phyloP scores from a whole-genome alignment of 257 asterid species.

The Solanum sejunctum region DNA sequence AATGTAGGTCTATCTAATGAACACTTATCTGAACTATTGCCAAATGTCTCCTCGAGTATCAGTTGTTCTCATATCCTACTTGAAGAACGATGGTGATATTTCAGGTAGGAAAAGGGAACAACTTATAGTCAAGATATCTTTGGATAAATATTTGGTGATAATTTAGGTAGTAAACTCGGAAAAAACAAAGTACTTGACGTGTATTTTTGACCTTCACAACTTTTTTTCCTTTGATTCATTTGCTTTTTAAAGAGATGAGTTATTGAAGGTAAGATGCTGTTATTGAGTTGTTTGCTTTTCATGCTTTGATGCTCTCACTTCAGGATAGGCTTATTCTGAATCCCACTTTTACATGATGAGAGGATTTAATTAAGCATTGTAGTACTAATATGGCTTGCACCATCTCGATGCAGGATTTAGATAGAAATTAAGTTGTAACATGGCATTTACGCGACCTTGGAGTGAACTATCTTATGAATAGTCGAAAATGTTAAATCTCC shows the following conservation, averaged over 20 bases:
- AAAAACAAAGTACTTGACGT: neutral
- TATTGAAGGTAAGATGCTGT: constrained; percentile 14
- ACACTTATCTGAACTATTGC: neutral
- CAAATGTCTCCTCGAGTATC: neutral
- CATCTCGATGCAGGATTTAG: constrained; percentile 24
- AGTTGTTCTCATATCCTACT: neutral
- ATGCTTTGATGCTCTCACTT: neutral
- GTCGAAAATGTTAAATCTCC: neutral
- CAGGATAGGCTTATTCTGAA: neutral
- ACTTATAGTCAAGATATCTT: neutral
- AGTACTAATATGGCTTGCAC: constrained; percentile 15
- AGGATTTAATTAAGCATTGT: neutral
- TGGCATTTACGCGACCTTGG: neutral
- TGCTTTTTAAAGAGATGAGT: constrained; percentile 7
- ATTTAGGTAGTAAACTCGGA: neutral
- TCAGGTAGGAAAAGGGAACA: neutral
- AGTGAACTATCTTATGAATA: neutral
- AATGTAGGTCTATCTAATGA: too few relatives aligned
- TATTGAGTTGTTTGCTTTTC: neutral
- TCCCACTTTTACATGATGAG: neutral
- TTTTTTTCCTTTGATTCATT: neutral
- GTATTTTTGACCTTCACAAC: neutral
- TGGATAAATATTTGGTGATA: neutral
- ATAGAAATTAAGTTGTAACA: neutral
- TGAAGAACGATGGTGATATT: neutral